A percentile compares a stretch with the other conserved stretches of the same genome.
These are phyloP conservation scores for Silene conica DNA, from an alignment of 148 eudicot genomes.

Conservation along the genomic window DNA sequence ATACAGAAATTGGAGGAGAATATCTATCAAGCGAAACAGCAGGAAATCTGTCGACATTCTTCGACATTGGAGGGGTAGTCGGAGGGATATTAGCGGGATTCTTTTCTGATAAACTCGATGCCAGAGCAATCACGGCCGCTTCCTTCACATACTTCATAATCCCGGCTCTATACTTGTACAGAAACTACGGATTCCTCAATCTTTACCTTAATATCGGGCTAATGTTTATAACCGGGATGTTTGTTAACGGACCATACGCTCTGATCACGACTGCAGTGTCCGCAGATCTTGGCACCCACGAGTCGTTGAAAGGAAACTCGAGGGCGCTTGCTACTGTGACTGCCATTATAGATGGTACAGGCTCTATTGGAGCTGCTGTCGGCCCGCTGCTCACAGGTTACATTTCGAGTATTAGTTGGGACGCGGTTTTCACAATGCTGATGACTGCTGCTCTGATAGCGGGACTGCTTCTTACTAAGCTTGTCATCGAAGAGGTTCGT, in stretches of 20 bases:
- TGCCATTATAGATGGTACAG: conserved; percentile 95
- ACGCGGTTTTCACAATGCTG: conserved; percentile 73
- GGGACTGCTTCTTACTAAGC: conserved; percentile 73
- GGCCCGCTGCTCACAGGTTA: conserved; percentile 87
- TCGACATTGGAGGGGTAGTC: conserved; percentile 84
- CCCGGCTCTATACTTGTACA: conserved; percentile 71
- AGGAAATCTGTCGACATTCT: conserved; percentile 79
- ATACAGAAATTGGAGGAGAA: conserved; percentile 75
- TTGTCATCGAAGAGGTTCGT: conserved; percentile 63
- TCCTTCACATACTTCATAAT: conserved; percentile 76
- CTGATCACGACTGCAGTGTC: conserved; percentile 93
- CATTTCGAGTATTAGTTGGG: conserved; percentile 72
- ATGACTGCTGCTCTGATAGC: conserved; percentile 79
- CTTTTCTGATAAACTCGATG: conserved; percentile 66
- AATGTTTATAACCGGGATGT: conserved; percentile 66
- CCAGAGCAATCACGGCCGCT: conserved; percentile 94
- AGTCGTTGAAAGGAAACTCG: conserved; percentile 62
- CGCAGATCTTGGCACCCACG: conserved; percentile 89
- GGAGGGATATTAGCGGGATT: conserved; percentile 88
- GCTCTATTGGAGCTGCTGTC: conserved; percentile 89
- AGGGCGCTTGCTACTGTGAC: conserved; percentile 90
- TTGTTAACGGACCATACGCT: conserved; percentile 93
- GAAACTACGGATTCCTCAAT: conserved; percentile 62
- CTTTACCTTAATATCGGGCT: conserved; percentile 50
- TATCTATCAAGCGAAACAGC: conserved; percentile 73